A percentile compares a stretch with the other conserved stretches of the same genome.
These are phyloP conservation scores for Isabelozyma rhagii DNA, from an alignment of 805 yeast genomes.

Conservation along the genomic window DNA sequence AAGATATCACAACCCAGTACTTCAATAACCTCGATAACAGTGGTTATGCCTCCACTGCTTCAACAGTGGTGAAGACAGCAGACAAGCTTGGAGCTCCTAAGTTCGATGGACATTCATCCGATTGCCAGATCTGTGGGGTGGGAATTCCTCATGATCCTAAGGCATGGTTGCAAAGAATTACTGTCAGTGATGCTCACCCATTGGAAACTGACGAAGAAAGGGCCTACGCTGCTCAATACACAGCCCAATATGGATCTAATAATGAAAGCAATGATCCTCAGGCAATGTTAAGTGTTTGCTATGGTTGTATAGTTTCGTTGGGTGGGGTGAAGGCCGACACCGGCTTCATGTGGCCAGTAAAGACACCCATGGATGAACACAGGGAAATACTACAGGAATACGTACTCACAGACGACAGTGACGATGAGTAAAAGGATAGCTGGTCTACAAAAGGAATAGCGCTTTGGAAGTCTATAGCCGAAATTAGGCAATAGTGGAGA, in stretches of 20 bases:
- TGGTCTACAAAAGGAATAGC: not conserved
- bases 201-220: conserved; percentile 40
- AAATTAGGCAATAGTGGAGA: too few relatives aligned
- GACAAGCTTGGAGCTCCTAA: conserved; percentile 62
- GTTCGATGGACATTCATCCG: conserved; percentile 8
- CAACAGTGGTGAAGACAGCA: conserved; percentile 90
- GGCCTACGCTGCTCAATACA: conserved; percentile 20
- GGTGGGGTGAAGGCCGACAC: conserved; percentile 30
- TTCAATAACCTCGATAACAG: conserved; percentile 63
- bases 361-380: conserved; percentile 18
- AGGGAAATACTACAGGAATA: conserved; percentile 47
- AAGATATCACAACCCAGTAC: conserved; percentile 73
- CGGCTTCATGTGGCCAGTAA: conserved; percentile 37
- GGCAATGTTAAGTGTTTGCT: conserved; percentile 46
- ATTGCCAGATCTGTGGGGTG: conserved; percentile 58
- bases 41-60: conserved; percentile 83
- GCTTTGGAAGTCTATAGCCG: too few relatives aligned
- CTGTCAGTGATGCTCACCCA: conserved; percentile 56
- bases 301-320: conserved; percentile 70
- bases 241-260: conserved; percentile 4
- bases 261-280: conserved; percentile 3
- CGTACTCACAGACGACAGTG: conserved; percentile 34
- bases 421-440: conserved; percentile 12
- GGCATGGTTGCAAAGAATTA: conserved; percentile 65
- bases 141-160: conserved; percentile 56